These are phyloP conservation scores for Leptosphaerulina australis DNA, from an alignment of 2,329 filamentous ascomycete species.

Conservation along the genomic window DNA sequence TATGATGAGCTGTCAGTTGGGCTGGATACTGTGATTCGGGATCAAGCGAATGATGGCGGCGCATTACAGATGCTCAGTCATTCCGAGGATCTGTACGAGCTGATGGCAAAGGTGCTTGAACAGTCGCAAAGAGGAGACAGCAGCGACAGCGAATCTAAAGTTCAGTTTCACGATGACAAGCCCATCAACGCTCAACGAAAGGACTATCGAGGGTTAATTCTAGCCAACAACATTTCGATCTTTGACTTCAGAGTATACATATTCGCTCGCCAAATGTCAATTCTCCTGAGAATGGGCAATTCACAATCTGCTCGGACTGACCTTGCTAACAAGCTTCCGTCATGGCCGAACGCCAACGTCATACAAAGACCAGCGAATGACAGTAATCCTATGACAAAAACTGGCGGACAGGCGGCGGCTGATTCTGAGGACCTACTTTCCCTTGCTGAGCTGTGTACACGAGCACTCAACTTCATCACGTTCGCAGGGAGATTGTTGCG, in stretches of 20 bases:
- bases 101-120: slow-evolving; percentile 37
- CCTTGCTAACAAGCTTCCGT: slow-evolving; percentile 46
- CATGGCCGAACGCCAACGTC: slow-evolving; percentile 31
- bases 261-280: slow-evolving; percentile 83
- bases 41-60: slow-evolving; percentile 66
- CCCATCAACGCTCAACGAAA: slow-evolving; percentile 61
- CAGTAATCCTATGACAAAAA: slow-evolving; percentile 36
- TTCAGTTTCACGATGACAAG: slow-evolving; percentile 39
- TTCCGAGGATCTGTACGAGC: slow-evolving; percentile 73
- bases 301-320: slow-evolving; percentile 51
- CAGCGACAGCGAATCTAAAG: slow-evolving; percentile 16
- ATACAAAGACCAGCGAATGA: slow-evolving; percentile 43
- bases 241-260: slow-evolving; percentile 96
- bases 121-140: slow-evolving; percentile 26
- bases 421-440: slow-evolving; percentile 76
- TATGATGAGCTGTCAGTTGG: slow-evolving; percentile 94
- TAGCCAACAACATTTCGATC: slow-evolving; percentile 92
- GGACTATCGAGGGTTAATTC: slow-evolving; percentile 86
- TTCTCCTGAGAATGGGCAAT: slow-evolving; percentile 84
- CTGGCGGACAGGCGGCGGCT: slow-evolving; percentile 43
- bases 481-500: slow-evolving; percentile 79
- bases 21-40: slow-evolving; percentile 79
- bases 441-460: slow-evolving; percentile 83
- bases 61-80: slow-evolving; percentile 72
- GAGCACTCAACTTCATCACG: slow-evolving; percentile 83